phyloP scores from a whole-genome alignment of 78 protist genomes.

The slime mould (Dictyostelium discoideum) region DNA sequence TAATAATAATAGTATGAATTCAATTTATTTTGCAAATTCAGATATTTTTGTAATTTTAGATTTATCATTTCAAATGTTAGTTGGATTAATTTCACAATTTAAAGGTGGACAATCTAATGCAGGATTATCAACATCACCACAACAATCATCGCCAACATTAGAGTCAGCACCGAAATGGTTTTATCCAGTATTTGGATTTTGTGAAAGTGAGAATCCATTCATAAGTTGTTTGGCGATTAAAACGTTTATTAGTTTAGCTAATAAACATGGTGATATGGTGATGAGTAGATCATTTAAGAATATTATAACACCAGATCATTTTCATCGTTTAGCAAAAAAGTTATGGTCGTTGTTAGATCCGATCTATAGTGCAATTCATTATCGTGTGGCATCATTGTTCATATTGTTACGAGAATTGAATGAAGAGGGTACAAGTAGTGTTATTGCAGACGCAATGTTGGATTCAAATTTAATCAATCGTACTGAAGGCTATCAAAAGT shows the following conservation, averaged over 20 bases:
- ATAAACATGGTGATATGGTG: constrained; percentile 42
- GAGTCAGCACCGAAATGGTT: constrained; percentile 73
- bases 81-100: constrained; percentile 54
- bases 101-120: neutral
- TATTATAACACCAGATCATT: constrained; percentile 37
- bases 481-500: constrained; percentile 65
- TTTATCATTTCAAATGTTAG: constrained; percentile 51
- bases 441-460: constrained; percentile 75
- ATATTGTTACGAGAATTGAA: constrained; percentile 30
- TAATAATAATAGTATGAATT: neutral
- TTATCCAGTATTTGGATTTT: constrained; percentile 46
- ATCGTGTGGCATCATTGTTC: constrained; percentile 51
- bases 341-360: constrained; percentile 72
- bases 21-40: neutral
- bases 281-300: constrained; percentile 12
- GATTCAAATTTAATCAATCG: constrained; percentile 27
- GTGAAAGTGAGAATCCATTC: constrained; percentile 56
- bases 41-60: constrained; percentile 53
- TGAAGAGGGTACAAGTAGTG: constrained; percentile 17
- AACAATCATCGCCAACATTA: constrained; percentile 12
- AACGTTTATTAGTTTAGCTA: constrained; percentile 28
- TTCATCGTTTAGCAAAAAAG: constrained; percentile 32
- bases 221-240: constrained; percentile 61
- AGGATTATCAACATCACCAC: constrained; percentile 7
- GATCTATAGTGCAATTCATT: constrained; percentile 49